Percentiles rank a stretch among this genome's conserved stretches.
phyloP scores from a whole-genome alignment of 2,329 filamentous ascomycete genomes.

The Parastagonospora avenae region DNA sequence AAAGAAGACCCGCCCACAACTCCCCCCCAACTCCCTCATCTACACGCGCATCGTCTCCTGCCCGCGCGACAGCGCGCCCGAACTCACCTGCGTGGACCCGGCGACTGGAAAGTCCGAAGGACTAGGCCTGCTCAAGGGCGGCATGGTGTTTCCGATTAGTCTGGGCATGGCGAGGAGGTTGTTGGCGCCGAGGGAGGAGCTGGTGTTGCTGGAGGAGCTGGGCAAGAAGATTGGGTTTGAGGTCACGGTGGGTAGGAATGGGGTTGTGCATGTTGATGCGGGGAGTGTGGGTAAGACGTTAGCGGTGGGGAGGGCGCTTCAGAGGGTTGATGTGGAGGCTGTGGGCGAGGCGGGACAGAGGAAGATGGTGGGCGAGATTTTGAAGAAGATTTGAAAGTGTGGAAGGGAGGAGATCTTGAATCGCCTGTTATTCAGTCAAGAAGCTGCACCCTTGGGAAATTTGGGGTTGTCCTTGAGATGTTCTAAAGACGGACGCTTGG shows the following conservation, averaged over 20 bases:
- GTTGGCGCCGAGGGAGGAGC: conserved; percentile 64
- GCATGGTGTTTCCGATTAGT: conserved; percentile 85
- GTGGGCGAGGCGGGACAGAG: conserved; percentile 70
- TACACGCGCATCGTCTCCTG: conserved; percentile 84
- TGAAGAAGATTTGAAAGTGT: conserved; percentile 58
- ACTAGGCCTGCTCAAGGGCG: conserved; percentile 79
- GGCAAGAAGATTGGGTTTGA: conserved; percentile 87
- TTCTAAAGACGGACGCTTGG: too few species aligned
- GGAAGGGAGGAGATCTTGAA: neutral
- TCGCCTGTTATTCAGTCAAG: too few species aligned
- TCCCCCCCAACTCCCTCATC: conserved; percentile 76
- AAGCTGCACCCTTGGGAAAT: too few species aligned
- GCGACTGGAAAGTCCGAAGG: conserved; percentile 88
- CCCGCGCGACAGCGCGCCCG: conserved; percentile 69
- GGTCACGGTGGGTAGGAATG: conserved; percentile 91
- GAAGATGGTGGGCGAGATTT: conserved; percentile 69
- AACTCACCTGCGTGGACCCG: conserved; percentile 86
- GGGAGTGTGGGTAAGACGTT: conserved; percentile 74
- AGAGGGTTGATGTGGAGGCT: conserved; percentile 73
- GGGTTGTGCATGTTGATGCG: conserved; percentile 88
- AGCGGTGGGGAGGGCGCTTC: conserved; percentile 77
- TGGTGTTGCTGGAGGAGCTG: conserved; percentile 80
- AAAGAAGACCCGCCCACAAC: conserved; percentile 85
- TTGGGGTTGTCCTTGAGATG: too few species aligned
- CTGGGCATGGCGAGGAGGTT: conserved; percentile 80